Evolutionary conservation across 495 filamentous ascomycete genomes (phyloP), one percentile per base, ranked within the genome.

Genomic region (Hypoxylon rickii): DNA sequence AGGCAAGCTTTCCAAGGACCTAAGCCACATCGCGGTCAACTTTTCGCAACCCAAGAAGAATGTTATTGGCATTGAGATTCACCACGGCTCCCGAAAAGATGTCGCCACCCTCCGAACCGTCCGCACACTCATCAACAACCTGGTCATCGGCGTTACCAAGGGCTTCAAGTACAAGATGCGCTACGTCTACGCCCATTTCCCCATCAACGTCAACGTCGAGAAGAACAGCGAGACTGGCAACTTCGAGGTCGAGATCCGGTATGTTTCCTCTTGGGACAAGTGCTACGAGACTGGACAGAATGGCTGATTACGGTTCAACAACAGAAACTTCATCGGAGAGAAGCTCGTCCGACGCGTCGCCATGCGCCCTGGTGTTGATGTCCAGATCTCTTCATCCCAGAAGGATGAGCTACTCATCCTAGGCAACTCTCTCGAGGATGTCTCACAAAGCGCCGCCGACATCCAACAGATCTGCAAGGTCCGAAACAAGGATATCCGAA

Each of bases 81-180:
- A 97, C 84, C 94, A 98, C 78, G 94, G 94, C 74, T 81, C 83
- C 68, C 92, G 94, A 76, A 98, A 98, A 85, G 92, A 90, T 73
- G 87, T 98, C 69, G 94, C 94, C 74, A 89, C 94, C 56, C 90
- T 98, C 71, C 93, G 94, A 68, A 98, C 94, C 67, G 94, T 98
- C 85, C 89, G 89, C 67, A 91, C 92, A 51, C 68, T 97, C 76
- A 96, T 98, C 83, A 89, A 94, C 84, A 98, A 98, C 86, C 67
- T 98, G 76, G 89, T 97, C 78, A 87, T 90, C 72, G 94, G 94
- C 76, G 94, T 98, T 56, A 98, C 95, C 71, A 92, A 89, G 80
- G 94, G 94, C 58, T 98, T 89, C 89, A 93, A 93, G 82, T 98
- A 98, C 89, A 98, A 97, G 89, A 97, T 98, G 94, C 89, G 94